These are phyloP conservation scores for Spinacia oleracea DNA, from an alignment of 179 eudicot genomes.

Conservation along the genomic window DNA sequence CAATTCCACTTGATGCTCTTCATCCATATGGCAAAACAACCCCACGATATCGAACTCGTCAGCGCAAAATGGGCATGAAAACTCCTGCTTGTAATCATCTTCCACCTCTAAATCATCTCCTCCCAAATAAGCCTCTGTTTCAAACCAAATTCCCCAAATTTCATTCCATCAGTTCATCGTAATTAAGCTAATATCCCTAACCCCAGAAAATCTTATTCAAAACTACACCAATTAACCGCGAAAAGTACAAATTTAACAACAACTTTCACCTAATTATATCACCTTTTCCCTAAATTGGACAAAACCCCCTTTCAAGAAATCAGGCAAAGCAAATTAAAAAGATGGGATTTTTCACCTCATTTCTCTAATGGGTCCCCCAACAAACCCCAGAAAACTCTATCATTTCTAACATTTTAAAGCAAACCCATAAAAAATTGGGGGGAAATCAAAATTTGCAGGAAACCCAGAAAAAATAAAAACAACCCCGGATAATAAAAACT, in stretches of 20 bases:
- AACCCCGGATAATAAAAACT: slow-evolving; percentile 11
- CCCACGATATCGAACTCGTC: slow-evolving; percentile 93
- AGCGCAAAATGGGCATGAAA: slow-evolving; percentile 82
- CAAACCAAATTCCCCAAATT: slow-evolving; percentile 19
- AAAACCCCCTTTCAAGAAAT: not conserved
- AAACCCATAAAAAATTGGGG: not conserved
- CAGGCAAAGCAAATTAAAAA: not conserved
- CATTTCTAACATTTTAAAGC: not conserved
- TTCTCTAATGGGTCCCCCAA: slow-evolving; percentile 4
- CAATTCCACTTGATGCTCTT: slow-evolving; percentile 77
- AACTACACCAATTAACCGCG: not conserved
- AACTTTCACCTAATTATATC: slow-evolving; percentile 3
- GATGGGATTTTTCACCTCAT: not conserved
- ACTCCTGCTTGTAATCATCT: slow-evolving; percentile 77
- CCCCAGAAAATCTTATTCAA: not conserved
- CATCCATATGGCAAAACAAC: slow-evolving; percentile 90
- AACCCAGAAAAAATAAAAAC: slow-evolving; percentile 7
- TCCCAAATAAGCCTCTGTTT: slow-evolving; percentile 68
- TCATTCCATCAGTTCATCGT: slow-evolving; percentile 2
- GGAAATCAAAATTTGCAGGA: not conserved
- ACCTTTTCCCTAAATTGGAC: not conserved
- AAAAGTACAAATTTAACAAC: not conserved
- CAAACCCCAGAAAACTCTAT: not conserved
- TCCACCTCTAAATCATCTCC: slow-evolving; percentile 65
- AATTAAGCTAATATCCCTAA: not conserved